Percentiles rank a stretch among this genome's conserved stretches.
Evolutionary conservation across 2,329 filamentous ascomycete species (phyloP).

Genomic region (Gyromitra esculenta): DNA sequence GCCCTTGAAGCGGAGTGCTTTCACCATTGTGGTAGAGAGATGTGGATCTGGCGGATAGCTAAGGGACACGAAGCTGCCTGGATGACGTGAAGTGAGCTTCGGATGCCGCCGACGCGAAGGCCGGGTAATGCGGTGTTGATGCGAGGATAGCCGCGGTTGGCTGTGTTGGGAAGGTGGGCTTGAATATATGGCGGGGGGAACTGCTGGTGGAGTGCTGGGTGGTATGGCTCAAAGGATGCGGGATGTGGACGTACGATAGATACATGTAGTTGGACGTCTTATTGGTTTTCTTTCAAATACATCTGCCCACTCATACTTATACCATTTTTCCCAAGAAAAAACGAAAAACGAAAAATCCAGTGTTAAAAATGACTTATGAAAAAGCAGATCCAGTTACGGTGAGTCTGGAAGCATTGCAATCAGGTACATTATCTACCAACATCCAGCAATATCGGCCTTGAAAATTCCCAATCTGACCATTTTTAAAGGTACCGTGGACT

Average conservation of each 20-base stretch:
- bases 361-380: conserved; percentile 48
- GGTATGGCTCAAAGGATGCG: not conserved
- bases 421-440: conserved; percentile 20
- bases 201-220: not conserved
- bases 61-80: conserved; percentile 12
- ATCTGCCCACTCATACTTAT: not conserved
- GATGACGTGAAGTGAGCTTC: conserved; percentile 36
- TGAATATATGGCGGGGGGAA: not conserved
- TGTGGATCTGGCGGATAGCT: conserved; percentile 29
- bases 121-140: conserved; percentile 31
- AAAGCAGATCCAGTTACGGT: conserved; percentile 69
- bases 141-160: not conserved
- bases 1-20: conserved; percentile 93
- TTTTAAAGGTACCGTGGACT: conserved; percentile 70
- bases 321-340: too few species aligned
- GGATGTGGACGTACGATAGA: not conserved
- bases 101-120: conserved; percentile 31
- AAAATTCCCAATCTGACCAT: not conserved
- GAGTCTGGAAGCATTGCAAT: conserved; percentile 69
- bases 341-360: not conserved
- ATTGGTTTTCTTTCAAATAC: not conserved
- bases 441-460: not conserved
- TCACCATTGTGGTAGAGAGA: conserved; percentile 72
- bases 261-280: not conserved
- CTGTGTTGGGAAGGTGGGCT: conserved; percentile 15